These are phyloP conservation scores for Candida smagusa DNA, from an alignment of 1,139 yeast species.

Conservation along the genomic window DNA sequence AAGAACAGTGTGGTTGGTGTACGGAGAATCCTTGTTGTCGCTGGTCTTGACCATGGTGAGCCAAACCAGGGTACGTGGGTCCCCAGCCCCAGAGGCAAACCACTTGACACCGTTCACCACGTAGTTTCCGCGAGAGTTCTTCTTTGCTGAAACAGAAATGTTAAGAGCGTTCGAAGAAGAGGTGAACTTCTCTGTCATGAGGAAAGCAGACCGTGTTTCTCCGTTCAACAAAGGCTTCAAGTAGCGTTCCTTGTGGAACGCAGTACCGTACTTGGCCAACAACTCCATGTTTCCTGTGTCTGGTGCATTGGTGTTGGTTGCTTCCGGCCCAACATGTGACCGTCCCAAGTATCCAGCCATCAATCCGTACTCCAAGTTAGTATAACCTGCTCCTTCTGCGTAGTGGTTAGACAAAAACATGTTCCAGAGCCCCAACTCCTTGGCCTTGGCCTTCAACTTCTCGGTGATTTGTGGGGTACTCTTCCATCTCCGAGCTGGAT, in stretches of 20 bases:
- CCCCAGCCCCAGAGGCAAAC: constrained; percentile 79
- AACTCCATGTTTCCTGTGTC: constrained; percentile 80
- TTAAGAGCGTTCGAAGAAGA: constrained; percentile 69
- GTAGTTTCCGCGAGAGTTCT: constrained; percentile 46
- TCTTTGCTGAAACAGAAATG: constrained; percentile 48
- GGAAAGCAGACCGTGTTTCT: constrained; percentile 60
- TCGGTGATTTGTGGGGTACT: constrained; percentile 50
- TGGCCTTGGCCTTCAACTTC: constrained; percentile 53
- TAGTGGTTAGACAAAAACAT: constrained; percentile 54
- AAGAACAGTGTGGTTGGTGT: constrained; percentile 59
- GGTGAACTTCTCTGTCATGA: constrained; percentile 68
- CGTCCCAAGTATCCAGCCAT: constrained; percentile 71
- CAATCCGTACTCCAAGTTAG: constrained; percentile 66
- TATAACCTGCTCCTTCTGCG: constrained; percentile 60
- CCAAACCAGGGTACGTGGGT: constrained; percentile 62
- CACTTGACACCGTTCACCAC: constrained; percentile 67
- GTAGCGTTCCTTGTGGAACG: constrained; percentile 51
- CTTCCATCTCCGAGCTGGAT: constrained; percentile 48
- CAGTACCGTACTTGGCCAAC: constrained; percentile 56
- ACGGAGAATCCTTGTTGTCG: constrained; percentile 28
- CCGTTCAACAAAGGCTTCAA: constrained; percentile 58
- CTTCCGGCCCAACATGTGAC: constrained; percentile 56
- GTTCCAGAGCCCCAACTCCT: constrained; percentile 61
- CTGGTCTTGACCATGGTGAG: constrained; percentile 65
- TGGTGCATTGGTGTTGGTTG: constrained; percentile 64